Conservation (phyloP, 257 asterid species). For the Petrea volubilis region DNA sequence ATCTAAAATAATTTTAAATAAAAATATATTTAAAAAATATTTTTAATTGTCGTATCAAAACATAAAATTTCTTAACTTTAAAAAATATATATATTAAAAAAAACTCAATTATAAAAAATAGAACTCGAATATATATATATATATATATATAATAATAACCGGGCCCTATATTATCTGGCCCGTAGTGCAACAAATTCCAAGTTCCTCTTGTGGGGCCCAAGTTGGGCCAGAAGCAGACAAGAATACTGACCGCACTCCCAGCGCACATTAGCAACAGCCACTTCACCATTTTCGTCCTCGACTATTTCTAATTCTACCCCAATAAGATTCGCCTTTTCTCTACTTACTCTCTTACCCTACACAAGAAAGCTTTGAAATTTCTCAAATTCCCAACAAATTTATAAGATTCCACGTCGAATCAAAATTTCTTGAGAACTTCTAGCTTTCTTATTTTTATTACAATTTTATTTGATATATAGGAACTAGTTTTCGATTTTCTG, state of each 20-base stretch:
- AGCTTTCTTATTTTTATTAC: background rate
- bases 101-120: too few relatives aligned
- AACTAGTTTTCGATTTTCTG: conserved; percentile 15
- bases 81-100: too few relatives aligned
- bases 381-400: conserved; percentile 22
- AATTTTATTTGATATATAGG: background rate
- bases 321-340: conserved; percentile 32
- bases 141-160: too few relatives aligned
- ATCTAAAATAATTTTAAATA: too few relatives aligned
- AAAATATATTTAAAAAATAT: too few relatives aligned
- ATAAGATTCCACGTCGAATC: conserved; percentile 20
- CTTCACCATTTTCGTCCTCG: conserved; percentile 22
- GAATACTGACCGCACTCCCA: conserved; percentile 16
- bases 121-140: too few relatives aligned
- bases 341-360: conserved; percentile 21
- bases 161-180: too few relatives aligned
- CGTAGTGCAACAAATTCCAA: too few relatives aligned
- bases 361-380: conserved; percentile 3
- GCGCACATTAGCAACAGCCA: conserved; percentile 39
- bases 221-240: conserved; percentile 18
- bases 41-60: too few relatives aligned
- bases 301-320: conserved; percentile 24
- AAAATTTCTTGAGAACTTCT: background rate
- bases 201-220: conserved; percentile 29
- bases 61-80: too few relatives aligned